Evolutionary conservation across 1,284 basidiomycete genomes (phyloP).

Genomic region (Ganoderma sinense): DNA sequence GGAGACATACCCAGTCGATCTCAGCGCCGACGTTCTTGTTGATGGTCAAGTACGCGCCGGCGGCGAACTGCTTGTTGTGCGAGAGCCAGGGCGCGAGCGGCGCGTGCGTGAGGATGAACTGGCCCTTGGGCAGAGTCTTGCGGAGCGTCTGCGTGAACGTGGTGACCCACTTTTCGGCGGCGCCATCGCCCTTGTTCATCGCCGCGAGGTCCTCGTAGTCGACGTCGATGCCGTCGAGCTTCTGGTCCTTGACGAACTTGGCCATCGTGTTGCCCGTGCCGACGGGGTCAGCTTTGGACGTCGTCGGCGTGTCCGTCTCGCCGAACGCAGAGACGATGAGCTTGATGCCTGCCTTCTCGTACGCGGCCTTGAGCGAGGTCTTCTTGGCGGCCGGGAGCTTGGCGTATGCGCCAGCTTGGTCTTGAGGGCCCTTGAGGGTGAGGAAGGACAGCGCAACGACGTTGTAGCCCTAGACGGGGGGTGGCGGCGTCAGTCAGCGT

Average conservation of each 20-base stretch:
- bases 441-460: slow-evolving; percentile 29
- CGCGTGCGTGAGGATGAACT: slow-evolving; percentile 47
- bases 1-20: slow-evolving; percentile 44
- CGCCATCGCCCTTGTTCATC: slow-evolving; percentile 47
- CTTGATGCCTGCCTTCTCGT: slow-evolving; percentile 53
- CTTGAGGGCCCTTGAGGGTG: slow-evolving; percentile 18
- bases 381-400: slow-evolving; percentile 34
- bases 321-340: slow-evolving; percentile 60
- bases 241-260: slow-evolving; percentile 40
- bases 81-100: slow-evolving; percentile 66
- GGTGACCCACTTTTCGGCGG: slow-evolving; percentile 50
- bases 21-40: slow-evolving; percentile 59
- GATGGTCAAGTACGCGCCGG: slow-evolving; percentile 69
- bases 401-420: slow-evolving; percentile 25
- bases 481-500: background rate
- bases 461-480: slow-evolving; percentile 21
- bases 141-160: slow-evolving; percentile 50
- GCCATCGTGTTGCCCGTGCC: slow-evolving; percentile 55
- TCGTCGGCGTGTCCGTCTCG: slow-evolving; percentile 58
- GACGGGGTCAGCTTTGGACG: slow-evolving; percentile 48
- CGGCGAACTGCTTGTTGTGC: slow-evolving; percentile 51
- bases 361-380: slow-evolving; percentile 48
- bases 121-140: slow-evolving; percentile 40
- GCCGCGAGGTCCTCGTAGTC: slow-evolving; percentile 63
- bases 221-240: slow-evolving; percentile 63